A percentile compares a stretch with the other conserved stretches of the same genome.
Conservation (phyloP, 2,329 filamentous ascomycete species). For the Truncatella angustata region DNA sequence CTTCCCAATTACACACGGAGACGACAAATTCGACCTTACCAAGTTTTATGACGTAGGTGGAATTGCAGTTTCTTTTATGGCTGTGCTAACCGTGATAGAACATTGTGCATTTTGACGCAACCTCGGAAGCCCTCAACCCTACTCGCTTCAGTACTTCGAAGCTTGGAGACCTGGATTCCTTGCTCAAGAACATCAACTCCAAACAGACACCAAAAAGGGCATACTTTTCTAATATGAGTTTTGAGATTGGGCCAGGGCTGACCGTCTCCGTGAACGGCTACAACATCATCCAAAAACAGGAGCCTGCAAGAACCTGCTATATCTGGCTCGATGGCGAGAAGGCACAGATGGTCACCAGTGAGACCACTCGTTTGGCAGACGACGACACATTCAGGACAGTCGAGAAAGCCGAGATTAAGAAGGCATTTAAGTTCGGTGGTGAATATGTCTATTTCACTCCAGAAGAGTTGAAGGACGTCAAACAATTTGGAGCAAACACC, state of each 20-base stretch:
- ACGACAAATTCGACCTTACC: constrained; percentile 71
- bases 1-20: constrained; percentile 77
- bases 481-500: constrained; percentile 76
- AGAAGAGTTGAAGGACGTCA: constrained; percentile 77
- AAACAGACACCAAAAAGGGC: constrained; percentile 83
- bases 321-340: constrained; percentile 86
- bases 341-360: constrained; percentile 73
- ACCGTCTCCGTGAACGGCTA: constrained; percentile 92
- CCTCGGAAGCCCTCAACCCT: constrained; percentile 64
- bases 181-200: constrained; percentile 86
- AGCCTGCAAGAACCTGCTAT: constrained; percentile 78
- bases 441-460: constrained; percentile 83
- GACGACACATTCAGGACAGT: constrained; percentile 76
- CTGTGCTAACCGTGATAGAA: constrained; percentile 52
- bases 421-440: constrained; percentile 94
- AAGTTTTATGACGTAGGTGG: constrained; percentile 89
- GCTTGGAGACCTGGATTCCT: constrained; percentile 70
- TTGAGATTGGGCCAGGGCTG: constrained; percentile 83
- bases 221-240: constrained; percentile 79
- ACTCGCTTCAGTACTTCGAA: constrained; percentile 61
- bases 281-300: constrained; percentile 81
- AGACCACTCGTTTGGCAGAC: constrained; percentile 73
- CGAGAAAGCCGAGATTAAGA: constrained; percentile 78
- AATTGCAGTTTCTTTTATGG: neutral
- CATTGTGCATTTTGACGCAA: constrained; percentile 80